A percentile compares a stretch with the other conserved stretches of the same genome.
Conservation (phyloP, 1,284 basidiomycete genomes). For the Mycocalia duriaeana region DNA sequence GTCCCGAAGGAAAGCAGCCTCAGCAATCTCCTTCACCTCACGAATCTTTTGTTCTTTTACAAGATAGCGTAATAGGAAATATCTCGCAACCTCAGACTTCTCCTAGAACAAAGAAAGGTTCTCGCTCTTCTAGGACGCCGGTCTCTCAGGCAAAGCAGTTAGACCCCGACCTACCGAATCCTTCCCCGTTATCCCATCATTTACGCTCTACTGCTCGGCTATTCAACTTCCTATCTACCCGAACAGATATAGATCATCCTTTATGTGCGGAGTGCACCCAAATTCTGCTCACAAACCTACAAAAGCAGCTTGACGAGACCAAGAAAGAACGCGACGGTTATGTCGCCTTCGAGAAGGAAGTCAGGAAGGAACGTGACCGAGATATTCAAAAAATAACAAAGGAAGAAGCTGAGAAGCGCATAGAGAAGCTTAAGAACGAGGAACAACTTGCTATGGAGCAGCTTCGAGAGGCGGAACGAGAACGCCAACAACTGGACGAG, state of each 20-base stretch:
- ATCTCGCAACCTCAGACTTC: slow-evolving; percentile 46
- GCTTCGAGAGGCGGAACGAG: slow-evolving; percentile 67
- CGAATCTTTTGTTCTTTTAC: slow-evolving; percentile 87
- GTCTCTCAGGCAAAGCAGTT: slow-evolving; percentile 21
- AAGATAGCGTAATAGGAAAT: slow-evolving; percentile 71
- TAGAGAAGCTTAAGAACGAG: slow-evolving; percentile 72
- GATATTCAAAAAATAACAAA: slow-evolving; percentile 55
- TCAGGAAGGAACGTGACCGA: slow-evolving; percentile 67
- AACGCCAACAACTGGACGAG: slow-evolving; percentile 68
- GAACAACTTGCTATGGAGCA: slow-evolving; percentile 70
- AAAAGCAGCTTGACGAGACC: slow-evolving; percentile 83
- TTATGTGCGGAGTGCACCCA: slow-evolving; percentile 93
- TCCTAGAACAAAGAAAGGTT: slow-evolving; percentile 33
- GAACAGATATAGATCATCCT: slow-evolving; percentile 89
- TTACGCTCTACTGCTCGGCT: slow-evolving; percentile 69
- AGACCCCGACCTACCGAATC: slow-evolving; percentile 50
- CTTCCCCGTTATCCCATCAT: slow-evolving; percentile 76
- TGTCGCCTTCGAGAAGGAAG: slow-evolving; percentile 85
- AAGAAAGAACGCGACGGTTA: slow-evolving; percentile 91
- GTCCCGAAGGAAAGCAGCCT: slow-evolving; percentile 51
- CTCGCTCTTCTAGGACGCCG: slow-evolving; percentile 20
- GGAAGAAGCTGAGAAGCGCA: slow-evolving; percentile 65
- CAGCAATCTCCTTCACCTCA: slow-evolving; percentile 51
- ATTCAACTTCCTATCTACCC: slow-evolving; percentile 74
- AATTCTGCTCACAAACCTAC: slow-evolving; percentile 72